Evolutionary conservation across 2,329 filamentous ascomycete genomes (phyloP).

Genomic region (Trichophyton schoenleinii): DNA sequence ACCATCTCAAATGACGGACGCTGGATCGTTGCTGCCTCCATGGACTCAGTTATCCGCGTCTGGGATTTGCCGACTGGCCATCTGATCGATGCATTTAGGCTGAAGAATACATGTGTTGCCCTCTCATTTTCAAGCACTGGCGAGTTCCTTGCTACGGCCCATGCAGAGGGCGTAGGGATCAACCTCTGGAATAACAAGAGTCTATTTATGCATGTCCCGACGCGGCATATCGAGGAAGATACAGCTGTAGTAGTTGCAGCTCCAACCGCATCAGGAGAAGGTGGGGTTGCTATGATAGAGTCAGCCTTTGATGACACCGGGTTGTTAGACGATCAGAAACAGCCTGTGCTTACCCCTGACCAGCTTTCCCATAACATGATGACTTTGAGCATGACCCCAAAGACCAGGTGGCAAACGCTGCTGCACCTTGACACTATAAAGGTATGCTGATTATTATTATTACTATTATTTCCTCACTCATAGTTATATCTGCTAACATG

Average conservation of each 20-base stretch:
- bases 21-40: conserved; percentile 82
- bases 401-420: conserved; percentile 85
- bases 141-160: conserved; percentile 85
- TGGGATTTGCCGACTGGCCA: conserved; percentile 96
- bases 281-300: conserved; percentile 60
- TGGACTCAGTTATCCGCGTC: conserved; percentile 66
- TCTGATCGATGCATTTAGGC: conserved; percentile 79
- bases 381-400: conserved; percentile 79
- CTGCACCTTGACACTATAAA: conserved; percentile 82
- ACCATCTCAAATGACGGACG: conserved; percentile 85
- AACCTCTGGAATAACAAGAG: conserved; percentile 92
- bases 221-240: conserved; percentile 67
- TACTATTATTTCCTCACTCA: not conserved
- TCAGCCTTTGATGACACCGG: conserved; percentile 55
- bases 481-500: not conserved
- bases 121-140: conserved; percentile 81
- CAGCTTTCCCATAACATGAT: conserved; percentile 73
- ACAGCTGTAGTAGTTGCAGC: conserved; percentile 53
- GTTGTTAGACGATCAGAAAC: conserved; percentile 37
- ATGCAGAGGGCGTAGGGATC: conserved; percentile 72
- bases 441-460: conserved; percentile 18
- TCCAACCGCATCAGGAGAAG: conserved; percentile 73
- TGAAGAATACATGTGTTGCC: conserved; percentile 66
- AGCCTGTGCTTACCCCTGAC: conserved; percentile 49
- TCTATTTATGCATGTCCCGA: conserved; percentile 78